Evolutionary conservation across 2,329 filamentous ascomycete species (phyloP), one percentile per base, ranked within the genome.

Genomic region (Apiospora arundinis): DNA sequence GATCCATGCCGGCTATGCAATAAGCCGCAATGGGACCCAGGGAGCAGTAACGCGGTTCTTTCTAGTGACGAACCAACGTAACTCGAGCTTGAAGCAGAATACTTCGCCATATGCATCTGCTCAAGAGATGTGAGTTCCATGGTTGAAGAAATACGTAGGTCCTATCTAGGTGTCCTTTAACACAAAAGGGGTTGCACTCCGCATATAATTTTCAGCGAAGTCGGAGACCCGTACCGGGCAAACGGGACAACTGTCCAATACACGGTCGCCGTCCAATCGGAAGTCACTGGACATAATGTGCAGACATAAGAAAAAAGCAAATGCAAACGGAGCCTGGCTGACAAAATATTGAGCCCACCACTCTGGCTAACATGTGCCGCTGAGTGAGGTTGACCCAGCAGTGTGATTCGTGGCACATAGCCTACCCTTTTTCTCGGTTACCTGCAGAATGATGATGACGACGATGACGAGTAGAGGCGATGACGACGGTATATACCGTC

Each of bases 391-490:
- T 12, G 32, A 63, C 32, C 32, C 32, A 37, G 32, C 56, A n/a
- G 32, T 40, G 56, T 63, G 56, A 63, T 40, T 63, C 56, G 56
- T 63, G 56, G 32, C 32, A 40, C 56, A 37, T 21, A 40, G 9
- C 56, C 56, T 40, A 23, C 32, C 18, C 14, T 7, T 60, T 28
- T 9, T 28, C 16, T 28, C 56, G 56, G 56, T 14, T 40, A 32
- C 56, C 56, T 63, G 56, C 56, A 63, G 56, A 60, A 63, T 40
- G 56, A n/a, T 40, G 56, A 40, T 63, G 56, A 63, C 32, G 56
- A 14, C 21, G 56, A 63, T 63, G 56, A 63, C 56, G 56, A 63
- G 32, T 63, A 63, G 56, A 63, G 32, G 52, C 52, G 32, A 37
- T 18, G 16, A 21, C 18, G 8, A 37, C 52, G 52, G 52, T 37